Evolutionary conservation across 192 early-diverging fungal species (phyloP), one percentile per base, ranked within the genome.

Genomic region (Gigaspora rosea): DNA sequence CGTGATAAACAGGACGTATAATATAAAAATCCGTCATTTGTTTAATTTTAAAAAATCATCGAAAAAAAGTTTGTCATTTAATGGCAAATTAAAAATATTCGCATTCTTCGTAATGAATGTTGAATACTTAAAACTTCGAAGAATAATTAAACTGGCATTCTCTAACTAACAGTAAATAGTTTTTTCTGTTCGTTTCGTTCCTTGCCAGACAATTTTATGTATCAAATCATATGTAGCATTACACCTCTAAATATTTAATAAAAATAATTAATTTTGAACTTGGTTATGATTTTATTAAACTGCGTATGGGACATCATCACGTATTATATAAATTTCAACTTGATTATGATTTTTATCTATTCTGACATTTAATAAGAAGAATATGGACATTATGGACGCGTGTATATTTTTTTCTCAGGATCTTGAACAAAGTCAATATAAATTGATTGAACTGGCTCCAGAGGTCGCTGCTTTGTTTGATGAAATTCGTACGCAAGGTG

Each of bases 81-180:
- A 35, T 64, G 62, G 5, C 33, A 16, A 64, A 36, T 27, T 41
- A 41, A 41, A 41, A 41, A 32, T 35, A 63, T 35, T 35, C 11
- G 33, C 62, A 64, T 64, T 64, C 33, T 64, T 35, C 33, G 41
- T 64, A 27, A 63, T 35, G 52, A 56, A 56, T 56, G 62, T 64
- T 35, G 27, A 64, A 35, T 64, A 3, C 15, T 35, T 41, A 64
- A 64, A 22, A 27, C 33, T 64, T 64, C 62, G 62, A 64, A 64
- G 33, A 64, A 35, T 64, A 64, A 64, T 56, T 56, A 4, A 41
- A 35, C 10, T 64, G 33, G 62, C 62, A 64, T 35, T 64, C 62
- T 64, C 62, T 64, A 35, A 33, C 15, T 35, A 35, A 15, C 62
- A 41, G 22, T 18, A 15, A 64, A 35, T 32, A 64, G 5, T 11